Percentiles rank a stretch among this genome's conserved stretches.
phyloP scores from a whole-genome alignment of 768 basidiomycete genomes.

The Kondoa malvinella region DNA sequence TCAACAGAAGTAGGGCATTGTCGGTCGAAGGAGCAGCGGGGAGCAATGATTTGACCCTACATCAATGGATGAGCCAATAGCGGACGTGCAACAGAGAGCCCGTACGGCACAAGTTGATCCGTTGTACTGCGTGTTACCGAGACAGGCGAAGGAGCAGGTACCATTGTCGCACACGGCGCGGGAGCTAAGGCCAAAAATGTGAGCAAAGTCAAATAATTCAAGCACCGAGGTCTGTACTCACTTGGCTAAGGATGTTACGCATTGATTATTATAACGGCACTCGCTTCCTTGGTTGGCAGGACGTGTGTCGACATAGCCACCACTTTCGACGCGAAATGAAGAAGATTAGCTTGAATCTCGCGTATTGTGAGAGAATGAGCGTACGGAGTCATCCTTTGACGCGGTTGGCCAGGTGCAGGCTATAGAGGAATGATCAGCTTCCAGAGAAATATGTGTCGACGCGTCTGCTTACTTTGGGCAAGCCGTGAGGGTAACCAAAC shows the following conservation, averaged over 20 bases:
- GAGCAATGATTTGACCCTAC: not conserved
- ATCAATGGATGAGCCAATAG: too few species aligned
- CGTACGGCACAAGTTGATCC: not conserved
- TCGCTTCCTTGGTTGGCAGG: not conserved
- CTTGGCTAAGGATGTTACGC: not conserved
- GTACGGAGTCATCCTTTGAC: not conserved
- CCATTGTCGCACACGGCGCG: not conserved
- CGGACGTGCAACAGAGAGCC: too few species aligned
- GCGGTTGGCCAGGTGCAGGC: not conserved
- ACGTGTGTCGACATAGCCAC: not conserved
- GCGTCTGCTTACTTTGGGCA: too few species aligned
- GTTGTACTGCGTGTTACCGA: not conserved
- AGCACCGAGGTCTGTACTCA: not conserved
- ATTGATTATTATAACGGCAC: not conserved
- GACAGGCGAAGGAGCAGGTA: not conserved
- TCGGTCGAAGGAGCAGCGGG: not conserved
- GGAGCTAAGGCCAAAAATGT: too few species aligned
- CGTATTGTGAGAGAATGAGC: not conserved
- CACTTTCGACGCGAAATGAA: not conserved
- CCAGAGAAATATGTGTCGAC: too few species aligned
- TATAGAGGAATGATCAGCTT: too few species aligned
- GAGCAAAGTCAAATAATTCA: not conserved
- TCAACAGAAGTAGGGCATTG: not conserved
- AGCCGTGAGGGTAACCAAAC: not conserved
- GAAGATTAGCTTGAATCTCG: not conserved